Base-by-base conservation (phyloP, 2,329 filamentous ascomycete genomes). In the Graphiopsis chlorocephala region DNA sequence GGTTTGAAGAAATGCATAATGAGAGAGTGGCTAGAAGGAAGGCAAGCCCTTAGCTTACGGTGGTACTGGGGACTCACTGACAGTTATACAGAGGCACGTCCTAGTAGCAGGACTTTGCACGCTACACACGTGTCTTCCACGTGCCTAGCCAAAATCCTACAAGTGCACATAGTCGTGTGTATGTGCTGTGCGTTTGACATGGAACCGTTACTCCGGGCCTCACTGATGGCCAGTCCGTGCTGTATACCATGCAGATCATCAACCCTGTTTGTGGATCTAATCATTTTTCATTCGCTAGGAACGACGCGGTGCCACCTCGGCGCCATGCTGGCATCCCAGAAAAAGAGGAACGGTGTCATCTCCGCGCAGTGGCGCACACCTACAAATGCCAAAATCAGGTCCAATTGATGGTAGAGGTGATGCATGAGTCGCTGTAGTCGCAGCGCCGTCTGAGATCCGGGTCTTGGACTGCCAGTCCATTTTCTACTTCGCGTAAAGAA, bases 71-170 rank as follows among this genome's bases (percentile, higher is more conserved):
- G 38, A 45, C n/a, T 20, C 38, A 45, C n/a, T 45, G n/a, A 8
- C n/a, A 45, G 38, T 52, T 52, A 52, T 28, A 52, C 47, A 11
- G 53, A 26, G 53, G 53, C 20, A 17, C 29, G 26, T 5, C 8
- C 15, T 20, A 25, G n/a, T 48, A 53, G 50, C 50, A 53, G 50
- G 50, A 53, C 31, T 45, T 53, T 53, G 26, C 50, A 45, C 50
- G 50, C 50, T 29, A 53, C 50, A 53, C 50, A 53, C 28, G 50
- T 53, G 50, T 31, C 50, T 53, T 23, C 50, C 50, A 53, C 50
- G 50, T 53, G 50, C 50, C 50, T 31, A 10, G 23, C 53, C 31
- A 56, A n/a, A 23, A 33, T 56, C 29, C 53, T 23, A 31, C 53
- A n/a, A n/a, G n/a, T n/a, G n/a, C n/a, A n/a, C n/a, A n/a, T n/a